These are phyloP conservation scores for Selaginella tamariscina DNA, from an alignment of 75 land plant genomes.

Conservation along the genomic window DNA sequence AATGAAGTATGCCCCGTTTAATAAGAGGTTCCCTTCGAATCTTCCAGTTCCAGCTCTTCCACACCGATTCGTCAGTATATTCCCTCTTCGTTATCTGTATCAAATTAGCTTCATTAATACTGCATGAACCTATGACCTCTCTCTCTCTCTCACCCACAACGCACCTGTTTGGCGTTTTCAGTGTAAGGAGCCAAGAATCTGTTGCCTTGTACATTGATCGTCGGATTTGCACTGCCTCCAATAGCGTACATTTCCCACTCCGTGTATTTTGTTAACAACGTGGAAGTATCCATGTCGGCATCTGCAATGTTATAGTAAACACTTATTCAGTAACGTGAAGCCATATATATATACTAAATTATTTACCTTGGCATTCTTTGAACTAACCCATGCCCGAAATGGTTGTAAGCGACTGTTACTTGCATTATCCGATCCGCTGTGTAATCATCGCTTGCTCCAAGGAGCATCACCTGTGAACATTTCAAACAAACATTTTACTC, in stretches of 20 bases:
- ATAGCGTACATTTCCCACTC: background rate
- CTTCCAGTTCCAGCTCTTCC: slow-evolving; percentile 14
- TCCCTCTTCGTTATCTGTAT: slow-evolving; percentile 4
- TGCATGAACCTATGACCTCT: background rate
- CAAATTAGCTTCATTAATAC: background rate
- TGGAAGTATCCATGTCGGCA: slow-evolving; percentile 1
- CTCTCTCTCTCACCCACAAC: no score
- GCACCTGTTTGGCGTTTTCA: background rate
- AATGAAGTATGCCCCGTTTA: slow-evolving; percentile 12
- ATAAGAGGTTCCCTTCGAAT: slow-evolving; percentile 11
- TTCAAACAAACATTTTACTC: background rate
- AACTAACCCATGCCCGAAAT: background rate
- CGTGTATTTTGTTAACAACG: background rate
- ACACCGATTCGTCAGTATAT: background rate
- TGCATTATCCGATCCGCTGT: background rate
- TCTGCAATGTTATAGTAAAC: background rate
- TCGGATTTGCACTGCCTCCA: background rate
- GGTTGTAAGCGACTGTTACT: background rate
- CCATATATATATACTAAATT: background rate
- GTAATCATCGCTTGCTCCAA: background rate
- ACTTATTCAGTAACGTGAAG: background rate
- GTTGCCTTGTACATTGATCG: background rate
- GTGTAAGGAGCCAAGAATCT: background rate
- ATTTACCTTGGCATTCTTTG: background rate
- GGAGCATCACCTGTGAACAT: background rate